These are phyloP conservation scores for Dorcoceras hygrometricum DNA, from an alignment of 257 asterid species.

Conservation along the genomic window DNA sequence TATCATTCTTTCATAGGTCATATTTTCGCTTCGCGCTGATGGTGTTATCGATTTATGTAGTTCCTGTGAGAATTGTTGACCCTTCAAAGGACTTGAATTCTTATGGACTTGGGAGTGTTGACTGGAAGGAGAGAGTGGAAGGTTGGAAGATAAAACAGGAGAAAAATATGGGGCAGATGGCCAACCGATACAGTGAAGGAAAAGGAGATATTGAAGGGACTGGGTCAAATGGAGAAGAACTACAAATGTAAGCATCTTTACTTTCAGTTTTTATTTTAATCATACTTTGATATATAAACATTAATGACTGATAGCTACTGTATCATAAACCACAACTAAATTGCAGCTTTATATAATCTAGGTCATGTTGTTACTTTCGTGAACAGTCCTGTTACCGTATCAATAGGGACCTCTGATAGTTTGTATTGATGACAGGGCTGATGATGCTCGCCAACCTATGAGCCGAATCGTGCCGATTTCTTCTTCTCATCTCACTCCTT, in stretches of 20 bases:
- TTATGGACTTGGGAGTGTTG: constrained; percentile 81
- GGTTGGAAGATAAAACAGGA: constrained; percentile 76
- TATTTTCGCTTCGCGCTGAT: constrained; percentile 16
- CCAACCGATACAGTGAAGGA: constrained; percentile 54
- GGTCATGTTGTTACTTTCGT: constrained; percentile 3
- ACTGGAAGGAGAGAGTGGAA: constrained; percentile 92
- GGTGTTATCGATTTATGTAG: constrained; percentile 36
- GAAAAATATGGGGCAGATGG: constrained; percentile 52
- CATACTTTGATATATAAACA: not conserved
- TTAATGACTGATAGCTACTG: not conserved
- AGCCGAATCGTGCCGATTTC: constrained; percentile 64
- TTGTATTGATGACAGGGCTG: constrained; percentile 43
- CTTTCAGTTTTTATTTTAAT: not conserved
- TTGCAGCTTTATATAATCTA: not conserved
- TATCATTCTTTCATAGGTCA: not conserved
- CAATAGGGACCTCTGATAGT: constrained; percentile 1
- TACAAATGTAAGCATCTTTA: constrained; percentile 37
- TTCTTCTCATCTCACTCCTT: constrained; percentile 58
- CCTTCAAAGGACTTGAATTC: constrained; percentile 85
- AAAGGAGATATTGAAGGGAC: constrained; percentile 76
- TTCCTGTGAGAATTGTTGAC: constrained; percentile 86
- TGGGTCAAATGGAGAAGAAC: constrained; percentile 72
- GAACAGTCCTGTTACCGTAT: too few relatives aligned
- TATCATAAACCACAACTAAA: not conserved
- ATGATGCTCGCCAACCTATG: constrained; percentile 72